Conservation (phyloP, 257 asterid genomes). For the Solanum lycopersicoides region DNA sequence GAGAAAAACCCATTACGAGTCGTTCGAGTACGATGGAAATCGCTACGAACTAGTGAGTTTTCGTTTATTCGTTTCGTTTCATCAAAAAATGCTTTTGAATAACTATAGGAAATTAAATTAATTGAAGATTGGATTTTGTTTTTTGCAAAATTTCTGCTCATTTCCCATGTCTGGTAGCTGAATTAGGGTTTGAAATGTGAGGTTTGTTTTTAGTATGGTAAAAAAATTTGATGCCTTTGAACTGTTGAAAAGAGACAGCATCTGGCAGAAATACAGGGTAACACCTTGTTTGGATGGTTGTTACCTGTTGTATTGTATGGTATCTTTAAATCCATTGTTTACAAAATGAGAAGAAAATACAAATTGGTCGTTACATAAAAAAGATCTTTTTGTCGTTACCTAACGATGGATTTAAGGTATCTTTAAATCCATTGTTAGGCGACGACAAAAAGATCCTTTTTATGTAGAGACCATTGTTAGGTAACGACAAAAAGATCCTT, state of each 20-base stretch:
- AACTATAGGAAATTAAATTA: background rate
- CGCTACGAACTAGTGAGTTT: conserved; percentile 65
- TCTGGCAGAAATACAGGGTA: background rate
- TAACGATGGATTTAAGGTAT: too few relatives aligned
- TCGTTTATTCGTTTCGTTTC: background rate
- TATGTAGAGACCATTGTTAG: too few relatives aligned
- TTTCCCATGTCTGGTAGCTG: background rate
- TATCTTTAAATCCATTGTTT: background rate
- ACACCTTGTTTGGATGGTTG: background rate
- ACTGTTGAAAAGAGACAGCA: background rate
- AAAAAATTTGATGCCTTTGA: background rate
- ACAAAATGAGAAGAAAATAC: background rate
- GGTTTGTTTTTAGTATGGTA: background rate
- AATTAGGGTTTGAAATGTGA: background rate
- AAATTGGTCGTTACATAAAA: background rate
- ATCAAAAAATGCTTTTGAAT: background rate
- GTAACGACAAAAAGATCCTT: background rate
- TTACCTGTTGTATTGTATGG: background rate
- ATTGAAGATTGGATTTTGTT: background rate
- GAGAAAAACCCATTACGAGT: conserved; percentile 27
- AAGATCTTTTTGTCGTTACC: background rate
- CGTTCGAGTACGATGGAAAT: conserved; percentile 66
- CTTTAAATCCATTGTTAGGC: too few relatives aligned
- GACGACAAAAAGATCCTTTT: too few relatives aligned
- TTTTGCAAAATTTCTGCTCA: background rate